These are phyloP conservation scores for Lactifluus piperatus DNA, from an alignment of 768 basidiomycete genomes.

Conservation along the genomic window DNA sequence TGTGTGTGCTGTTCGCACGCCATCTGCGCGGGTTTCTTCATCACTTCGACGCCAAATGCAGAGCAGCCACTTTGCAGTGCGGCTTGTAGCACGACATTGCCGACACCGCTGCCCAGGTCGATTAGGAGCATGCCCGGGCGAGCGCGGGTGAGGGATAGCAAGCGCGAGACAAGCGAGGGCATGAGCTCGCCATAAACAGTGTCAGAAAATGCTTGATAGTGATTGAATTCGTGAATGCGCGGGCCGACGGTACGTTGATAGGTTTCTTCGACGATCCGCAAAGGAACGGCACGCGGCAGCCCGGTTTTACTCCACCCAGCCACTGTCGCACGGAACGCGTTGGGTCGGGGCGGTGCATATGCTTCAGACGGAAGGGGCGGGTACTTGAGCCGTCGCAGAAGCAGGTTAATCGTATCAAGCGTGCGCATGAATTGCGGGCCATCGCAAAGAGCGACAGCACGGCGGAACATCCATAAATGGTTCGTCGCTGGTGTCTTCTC, in stretches of 20 bases:
- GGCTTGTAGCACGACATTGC: constrained; percentile 49
- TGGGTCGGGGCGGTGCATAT: constrained; percentile 36
- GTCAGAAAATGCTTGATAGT: constrained; percentile 77
- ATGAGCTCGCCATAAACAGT: constrained; percentile 87
- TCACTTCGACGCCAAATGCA: constrained; percentile 59
- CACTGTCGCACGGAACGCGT: constrained; percentile 42
- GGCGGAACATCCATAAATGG: constrained; percentile 53
- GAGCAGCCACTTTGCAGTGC: constrained; percentile 44
- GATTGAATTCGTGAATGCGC: constrained; percentile 66
- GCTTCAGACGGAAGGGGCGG: constrained; percentile 45
- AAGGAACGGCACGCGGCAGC: constrained; percentile 56
- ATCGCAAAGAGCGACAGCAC: constrained; percentile 59
- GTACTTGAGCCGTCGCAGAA: constrained; percentile 59
- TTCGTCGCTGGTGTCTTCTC: constrained; percentile 9
- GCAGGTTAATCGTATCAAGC: constrained; percentile 50
- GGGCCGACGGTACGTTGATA: constrained; percentile 94
- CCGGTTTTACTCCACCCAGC: constrained; percentile 43
- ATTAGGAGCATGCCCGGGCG: constrained; percentile 40
- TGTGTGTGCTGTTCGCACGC: constrained; percentile 69
- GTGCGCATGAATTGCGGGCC: constrained; percentile 64
- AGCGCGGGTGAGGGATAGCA: constrained; percentile 44
- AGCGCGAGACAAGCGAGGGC: constrained; percentile 57
- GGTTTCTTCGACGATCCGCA: constrained; percentile 79
- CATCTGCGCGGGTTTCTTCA: constrained; percentile 72
- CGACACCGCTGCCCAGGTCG: constrained; percentile 55